These are phyloP conservation scores for Dimocarpus longan DNA, from an alignment of 345 rosid species.

Conservation along the genomic window DNA sequence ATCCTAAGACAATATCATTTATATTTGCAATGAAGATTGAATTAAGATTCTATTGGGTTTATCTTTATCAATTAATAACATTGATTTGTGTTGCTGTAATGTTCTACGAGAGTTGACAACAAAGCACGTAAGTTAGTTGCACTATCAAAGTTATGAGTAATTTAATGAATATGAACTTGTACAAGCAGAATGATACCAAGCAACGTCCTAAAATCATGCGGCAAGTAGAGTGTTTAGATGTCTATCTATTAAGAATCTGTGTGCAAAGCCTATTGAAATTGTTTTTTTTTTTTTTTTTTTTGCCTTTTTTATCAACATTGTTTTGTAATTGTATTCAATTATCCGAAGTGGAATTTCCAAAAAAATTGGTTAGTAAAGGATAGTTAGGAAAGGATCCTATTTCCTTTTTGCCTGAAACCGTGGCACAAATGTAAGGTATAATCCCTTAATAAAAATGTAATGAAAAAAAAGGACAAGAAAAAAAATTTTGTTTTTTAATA, in stretches of 20 bases:
- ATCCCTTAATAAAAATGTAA: too few relatives aligned
- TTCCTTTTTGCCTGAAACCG: too few relatives aligned
- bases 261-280: background rate
- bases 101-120: background rate
- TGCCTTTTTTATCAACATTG: background rate
- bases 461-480: too few relatives aligned
- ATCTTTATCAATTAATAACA: background rate
- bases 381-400: too few relatives aligned
- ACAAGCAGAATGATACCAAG: background rate
- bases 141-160: background rate
- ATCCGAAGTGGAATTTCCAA: too few relatives aligned
- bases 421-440: too few relatives aligned
- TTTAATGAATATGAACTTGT: slow-evolving; percentile 1
- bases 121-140: background rate
- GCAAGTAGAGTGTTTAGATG: background rate
- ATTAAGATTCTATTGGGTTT: background rate
- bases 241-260: background rate
- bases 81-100: background rate
- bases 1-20: too few relatives aligned
- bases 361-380: too few relatives aligned
- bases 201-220: background rate
- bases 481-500: background rate
- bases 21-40: background rate
- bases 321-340: background rate
- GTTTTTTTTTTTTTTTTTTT: background rate